Conservation (phyloP, 2,329 filamentous ascomycete genomes). For the Aspergillus amoenus region DNA sequence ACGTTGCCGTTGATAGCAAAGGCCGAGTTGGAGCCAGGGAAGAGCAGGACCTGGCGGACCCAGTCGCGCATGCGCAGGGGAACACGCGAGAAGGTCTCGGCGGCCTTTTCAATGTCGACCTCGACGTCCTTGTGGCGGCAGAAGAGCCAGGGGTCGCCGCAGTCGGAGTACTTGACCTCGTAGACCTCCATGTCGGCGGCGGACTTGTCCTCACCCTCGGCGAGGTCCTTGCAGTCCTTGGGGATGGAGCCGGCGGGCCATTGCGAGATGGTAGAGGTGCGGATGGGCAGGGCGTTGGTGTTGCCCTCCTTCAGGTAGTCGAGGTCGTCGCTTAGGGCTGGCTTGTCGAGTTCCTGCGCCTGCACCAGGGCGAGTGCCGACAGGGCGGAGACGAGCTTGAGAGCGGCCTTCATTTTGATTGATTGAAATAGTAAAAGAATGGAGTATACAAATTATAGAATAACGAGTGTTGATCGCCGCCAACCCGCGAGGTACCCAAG, state of each 20-base stretch:
- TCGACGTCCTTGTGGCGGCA: slow-evolving; percentile 8
- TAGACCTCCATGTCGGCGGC: slow-evolving; percentile 8
- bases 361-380: not conserved
- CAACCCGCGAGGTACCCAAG: not conserved
- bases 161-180: slow-evolving; percentile 5
- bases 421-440: too few relatives aligned
- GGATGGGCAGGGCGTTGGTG: not conserved
- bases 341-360: slow-evolving; percentile 1
- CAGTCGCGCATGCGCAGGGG: slow-evolving; percentile 5
- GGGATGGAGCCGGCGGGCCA: slow-evolving; percentile 7
- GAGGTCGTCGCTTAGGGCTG: slow-evolving; percentile 6
- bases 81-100: not conserved
- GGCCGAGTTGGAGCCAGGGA: slow-evolving; percentile 6
- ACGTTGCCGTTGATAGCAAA: slow-evolving; percentile 8
- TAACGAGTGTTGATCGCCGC: not conserved
- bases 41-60: slow-evolving; percentile 8
- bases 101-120: not conserved
- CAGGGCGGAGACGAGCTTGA: not conserved
- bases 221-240: slow-evolving; percentile 9
- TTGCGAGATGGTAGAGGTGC: not conserved
- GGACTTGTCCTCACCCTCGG: not conserved
- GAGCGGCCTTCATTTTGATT: not conserved
- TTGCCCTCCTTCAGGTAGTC: slow-evolving; percentile 11
- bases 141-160: slow-evolving; percentile 8
- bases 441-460: not conserved